Evolutionary conservation across 306 rosid genomes (phyloP), one percentile per base, ranked within the genome.

Genomic region (Castanea crenata): DNA sequence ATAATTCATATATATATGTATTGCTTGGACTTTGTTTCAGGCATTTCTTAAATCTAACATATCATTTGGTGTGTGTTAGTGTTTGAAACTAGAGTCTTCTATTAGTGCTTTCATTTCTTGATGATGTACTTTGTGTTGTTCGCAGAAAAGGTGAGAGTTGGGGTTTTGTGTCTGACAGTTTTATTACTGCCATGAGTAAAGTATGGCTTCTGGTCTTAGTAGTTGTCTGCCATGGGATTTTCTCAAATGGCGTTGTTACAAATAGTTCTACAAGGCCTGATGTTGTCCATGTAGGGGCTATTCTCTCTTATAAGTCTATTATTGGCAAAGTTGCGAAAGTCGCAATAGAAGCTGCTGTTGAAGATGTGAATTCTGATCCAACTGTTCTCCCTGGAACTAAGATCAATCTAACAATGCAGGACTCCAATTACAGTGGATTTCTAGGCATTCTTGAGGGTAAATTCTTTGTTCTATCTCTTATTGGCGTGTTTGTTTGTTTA

Each of bases 321-420:
- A 71, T 91, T 51, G 94, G 94, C 76, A 89, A 64, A 83, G 87
- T 76, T 83, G 82, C 91, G 65, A 88, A 79, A 84, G 58, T 89
- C 61, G 98, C 97, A 21, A 34, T 91, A 63, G 87, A 90, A 61
- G 88, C 96, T 68, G 99, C 99, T 0, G 73, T 91, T 12, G 74
- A 83, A 46, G 99, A 96, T 78, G 88, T 93, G 55, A 96, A 96
- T 85, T 90, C 96, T 31, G 92, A 93, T 84, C 92, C 98, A 56
- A 56, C 83, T 62, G 78, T 96, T 84, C 93, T 96, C 19, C 83
- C 79, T 65, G 83, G 86, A 70, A 88, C 99, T 44, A 82, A 78
- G 87, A 83, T 96, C 65, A 78, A 25, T 11, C 69, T 93, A 70
- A 61, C 79, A 6, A 79, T 64, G 74, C 90, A 88, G 79, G 96